Evolutionary conservation across 495 filamentous ascomycete species (phyloP).

Genomic region (Mycothermus thermophilus): DNA sequence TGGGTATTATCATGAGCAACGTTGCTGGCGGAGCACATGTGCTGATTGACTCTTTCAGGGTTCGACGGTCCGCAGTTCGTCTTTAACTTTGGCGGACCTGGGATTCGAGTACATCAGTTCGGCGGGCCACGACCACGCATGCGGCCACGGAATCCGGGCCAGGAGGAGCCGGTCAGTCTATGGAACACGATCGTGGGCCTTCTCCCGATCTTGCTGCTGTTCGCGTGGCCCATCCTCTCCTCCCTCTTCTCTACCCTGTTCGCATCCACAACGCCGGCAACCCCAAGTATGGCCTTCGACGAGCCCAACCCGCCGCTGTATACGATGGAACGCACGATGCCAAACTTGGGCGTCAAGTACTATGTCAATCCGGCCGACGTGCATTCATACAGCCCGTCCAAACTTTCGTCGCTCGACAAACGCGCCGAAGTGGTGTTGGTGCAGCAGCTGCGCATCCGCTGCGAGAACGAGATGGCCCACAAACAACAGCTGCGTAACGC

Average conservation of each 20-base stretch:
- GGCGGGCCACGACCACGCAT: slow-evolving; percentile 53
- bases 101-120: slow-evolving; percentile 77
- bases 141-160: slow-evolving; percentile 54
- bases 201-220: slow-evolving; percentile 75
- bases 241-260: slow-evolving; percentile 55
- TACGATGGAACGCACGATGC: slow-evolving; percentile 58
- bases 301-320: slow-evolving; percentile 45
- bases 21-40: too few species aligned
- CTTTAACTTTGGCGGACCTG: slow-evolving; percentile 79
- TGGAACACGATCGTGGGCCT: slow-evolving; percentile 49
- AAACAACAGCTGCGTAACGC: slow-evolving; percentile 56
- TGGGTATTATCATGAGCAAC: too few species aligned
- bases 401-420: slow-evolving; percentile 61
- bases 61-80: slow-evolving; percentile 71
- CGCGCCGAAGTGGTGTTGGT: slow-evolving; percentile 62
- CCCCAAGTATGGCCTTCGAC: slow-evolving; percentile 61
- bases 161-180: slow-evolving; percentile 34
- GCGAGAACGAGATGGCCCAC: slow-evolving; percentile 52
- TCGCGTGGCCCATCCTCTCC: slow-evolving; percentile 74
- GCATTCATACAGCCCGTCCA: slow-evolving; percentile 46
- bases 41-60: too few species aligned
- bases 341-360: slow-evolving; percentile 59
- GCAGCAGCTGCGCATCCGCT: slow-evolving; percentile 47
- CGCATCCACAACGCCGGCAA: slow-evolving; percentile 31
- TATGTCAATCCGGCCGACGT: slow-evolving; percentile 72